These are phyloP conservation scores for Trypanosoma mega DNA, from an alignment of 208 protist species.

Conservation along the genomic window DNA sequence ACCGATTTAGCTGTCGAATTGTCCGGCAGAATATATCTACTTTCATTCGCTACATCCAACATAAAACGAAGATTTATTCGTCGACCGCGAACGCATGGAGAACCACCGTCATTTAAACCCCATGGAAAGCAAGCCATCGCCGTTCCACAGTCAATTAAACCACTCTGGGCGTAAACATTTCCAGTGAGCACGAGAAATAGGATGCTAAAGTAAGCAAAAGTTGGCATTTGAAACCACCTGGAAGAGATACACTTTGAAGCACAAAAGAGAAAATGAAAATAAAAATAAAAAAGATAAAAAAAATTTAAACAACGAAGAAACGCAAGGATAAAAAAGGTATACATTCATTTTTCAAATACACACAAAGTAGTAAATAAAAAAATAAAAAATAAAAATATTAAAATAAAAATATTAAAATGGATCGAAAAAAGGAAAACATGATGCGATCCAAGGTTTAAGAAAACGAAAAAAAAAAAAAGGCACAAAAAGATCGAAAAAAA, in stretches of 20 bases:
- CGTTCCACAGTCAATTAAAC: slow-evolving; percentile 31
- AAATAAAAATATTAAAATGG: neutral
- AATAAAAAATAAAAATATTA: slow-evolving; percentile 1
- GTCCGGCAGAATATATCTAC: slow-evolving; percentile 17
- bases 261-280: slow-evolving; percentile 3
- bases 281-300: slow-evolving; percentile 3
- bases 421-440: neutral
- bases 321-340: neutral
- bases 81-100: slow-evolving; percentile 36
- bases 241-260: neutral
- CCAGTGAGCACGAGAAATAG: neutral
- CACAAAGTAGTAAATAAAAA: too few species aligned
- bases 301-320: neutral
- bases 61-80: slow-evolving; percentile 78
- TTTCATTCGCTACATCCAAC: slow-evolving; percentile 51
- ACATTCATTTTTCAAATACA: too few species aligned
- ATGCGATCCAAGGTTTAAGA: too few species aligned
- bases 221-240: neutral
- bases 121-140: slow-evolving; percentile 27
- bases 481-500: too few species aligned
- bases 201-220: neutral
- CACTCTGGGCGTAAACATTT: neutral
- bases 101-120: neutral
- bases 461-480: too few species aligned
- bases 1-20: slow-evolving; percentile 7